Percentiles rank a stretch among this genome's conserved stretches.
Conservation (phyloP, 768 basidiomycete species). For the Holtermannia corniformis region DNA sequence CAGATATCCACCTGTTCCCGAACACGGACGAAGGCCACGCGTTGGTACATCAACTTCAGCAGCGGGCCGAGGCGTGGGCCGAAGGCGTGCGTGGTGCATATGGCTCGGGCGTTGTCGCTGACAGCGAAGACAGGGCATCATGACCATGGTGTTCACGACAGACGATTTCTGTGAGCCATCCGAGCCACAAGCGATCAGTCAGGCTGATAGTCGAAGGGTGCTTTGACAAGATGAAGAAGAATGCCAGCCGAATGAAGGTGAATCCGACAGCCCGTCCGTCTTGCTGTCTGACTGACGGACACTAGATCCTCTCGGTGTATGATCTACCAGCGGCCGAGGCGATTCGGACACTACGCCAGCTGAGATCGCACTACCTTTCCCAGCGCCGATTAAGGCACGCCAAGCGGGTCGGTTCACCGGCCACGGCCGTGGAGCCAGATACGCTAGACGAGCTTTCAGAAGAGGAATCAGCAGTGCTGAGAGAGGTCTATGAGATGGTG, state of each 20-base stretch:
- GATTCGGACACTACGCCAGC: slow-evolving; percentile 49
- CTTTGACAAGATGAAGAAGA: slow-evolving; percentile 47
- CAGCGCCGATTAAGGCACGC: neutral
- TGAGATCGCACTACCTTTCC: slow-evolving; percentile 47
- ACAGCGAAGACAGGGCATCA: slow-evolving; percentile 47
- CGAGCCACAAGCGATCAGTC: neutral
- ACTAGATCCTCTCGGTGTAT: slow-evolving; percentile 58
- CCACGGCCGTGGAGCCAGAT: neutral
- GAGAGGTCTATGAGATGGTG: slow-evolving; percentile 52
- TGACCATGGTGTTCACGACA: slow-evolving; percentile 66
- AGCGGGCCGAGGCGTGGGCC: slow-evolving; percentile 76
- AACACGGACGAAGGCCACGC: slow-evolving; percentile 68
- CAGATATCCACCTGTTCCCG: slow-evolving; percentile 41
- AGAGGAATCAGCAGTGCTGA: slow-evolving; percentile 42
- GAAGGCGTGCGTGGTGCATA: slow-evolving; percentile 52
- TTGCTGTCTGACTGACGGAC: neutral
- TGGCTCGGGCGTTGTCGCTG: neutral
- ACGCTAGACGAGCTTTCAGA: slow-evolving; percentile 10
- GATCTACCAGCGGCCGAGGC: slow-evolving; percentile 59
- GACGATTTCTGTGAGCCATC: slow-evolving; percentile 61
- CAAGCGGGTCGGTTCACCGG: neutral
- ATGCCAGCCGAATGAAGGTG: slow-evolving; percentile 65
- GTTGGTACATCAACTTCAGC: slow-evolving; percentile 76
- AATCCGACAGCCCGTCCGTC: slow-evolving; percentile 10
- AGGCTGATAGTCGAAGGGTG: slow-evolving; percentile 10